Conservation (phyloP, 2,329 filamentous ascomycete species). For the Trichophyton mentagrophytes region DNA sequence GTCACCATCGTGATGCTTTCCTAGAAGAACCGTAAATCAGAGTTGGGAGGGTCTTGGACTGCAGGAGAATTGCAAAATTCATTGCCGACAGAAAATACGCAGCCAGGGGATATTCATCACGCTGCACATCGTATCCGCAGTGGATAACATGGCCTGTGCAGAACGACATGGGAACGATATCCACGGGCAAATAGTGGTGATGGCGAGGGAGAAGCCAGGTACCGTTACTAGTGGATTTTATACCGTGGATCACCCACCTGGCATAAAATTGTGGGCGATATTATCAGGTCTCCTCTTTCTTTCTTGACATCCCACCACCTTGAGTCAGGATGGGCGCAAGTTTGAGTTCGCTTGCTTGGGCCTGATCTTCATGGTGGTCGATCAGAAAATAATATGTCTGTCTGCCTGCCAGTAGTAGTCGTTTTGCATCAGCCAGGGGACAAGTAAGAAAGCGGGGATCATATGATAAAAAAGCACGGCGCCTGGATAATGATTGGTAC, state of each 20-base stretch:
- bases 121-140: conserved; percentile 10
- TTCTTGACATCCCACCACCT: not conserved
- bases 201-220: not conserved
- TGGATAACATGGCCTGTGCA: conserved; percentile 11
- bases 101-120: conserved; percentile 6
- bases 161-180: conserved; percentile 4
- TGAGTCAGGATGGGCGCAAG: not conserved
- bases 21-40: conserved; percentile 7
- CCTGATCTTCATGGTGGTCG: conserved; percentile 3
- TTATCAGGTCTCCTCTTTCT: not conserved
- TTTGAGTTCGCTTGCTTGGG: not conserved
- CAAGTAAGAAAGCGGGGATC: conserved; percentile 2
- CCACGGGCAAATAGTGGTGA: not conserved
- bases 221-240: conserved; percentile 3
- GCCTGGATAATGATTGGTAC: not conserved
- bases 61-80: conserved; percentile 5
- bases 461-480: not conserved
- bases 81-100: conserved; percentile 1
- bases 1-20: conserved; percentile 5
- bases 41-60: conserved; percentile 7
- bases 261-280: conserved; percentile 1
- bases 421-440: conserved; percentile 1
- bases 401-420: not conserved
- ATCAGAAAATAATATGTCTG: not conserved
- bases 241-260: conserved; percentile 1